These are phyloP conservation scores for Cylindricascospora bacillispora DNA, from an alignment of 1,139 yeast genomes.

Conservation along the genomic window DNA sequence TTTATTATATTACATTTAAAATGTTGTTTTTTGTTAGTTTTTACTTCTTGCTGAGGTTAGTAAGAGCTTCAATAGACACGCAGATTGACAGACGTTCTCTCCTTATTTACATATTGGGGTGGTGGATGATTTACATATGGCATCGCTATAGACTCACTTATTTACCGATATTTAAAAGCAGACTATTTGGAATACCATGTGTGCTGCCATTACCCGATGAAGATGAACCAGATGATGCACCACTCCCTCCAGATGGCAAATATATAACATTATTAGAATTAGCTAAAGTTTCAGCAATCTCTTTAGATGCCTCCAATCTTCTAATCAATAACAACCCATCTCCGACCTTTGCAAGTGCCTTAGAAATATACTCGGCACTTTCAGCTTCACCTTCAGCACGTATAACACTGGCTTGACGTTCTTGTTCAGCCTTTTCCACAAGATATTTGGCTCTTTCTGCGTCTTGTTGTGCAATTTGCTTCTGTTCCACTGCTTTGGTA, in stretches of 20 bases:
- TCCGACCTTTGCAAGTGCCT: conserved; percentile 88
- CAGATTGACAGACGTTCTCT: too few relatives aligned
- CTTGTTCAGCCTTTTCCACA: conserved; percentile 97
- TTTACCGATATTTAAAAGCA: conserved; percentile 6
- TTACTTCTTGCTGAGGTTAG: too few relatives aligned
- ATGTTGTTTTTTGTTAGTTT: too few relatives aligned
- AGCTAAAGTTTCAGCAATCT: conserved; percentile 82
- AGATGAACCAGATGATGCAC: too few relatives aligned
- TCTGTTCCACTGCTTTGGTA: conserved; percentile 97
- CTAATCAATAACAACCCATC: conserved; percentile 91
- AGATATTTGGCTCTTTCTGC: conserved; percentile 93
- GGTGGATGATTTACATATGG: too few relatives aligned
- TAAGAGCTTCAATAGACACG: too few relatives aligned
- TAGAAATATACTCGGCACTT: conserved; percentile 90
- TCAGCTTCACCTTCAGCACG: conserved; percentile 99
- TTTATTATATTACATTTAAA: too few relatives aligned
- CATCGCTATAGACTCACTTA: too few relatives aligned
- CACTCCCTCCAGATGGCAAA: conserved; percentile 37
- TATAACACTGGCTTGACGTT: conserved; percentile 85
- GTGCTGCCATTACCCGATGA: too few relatives aligned
- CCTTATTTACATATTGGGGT: too few relatives aligned
- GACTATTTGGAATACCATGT: too few relatives aligned
- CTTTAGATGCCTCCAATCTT: conserved; percentile 93
- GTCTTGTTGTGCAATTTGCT: conserved; percentile 98
- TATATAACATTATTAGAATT: conserved; percentile 81